Conservation (phyloP, 768 basidiomycete species). For the Coprinopsis strossmayeri region DNA sequence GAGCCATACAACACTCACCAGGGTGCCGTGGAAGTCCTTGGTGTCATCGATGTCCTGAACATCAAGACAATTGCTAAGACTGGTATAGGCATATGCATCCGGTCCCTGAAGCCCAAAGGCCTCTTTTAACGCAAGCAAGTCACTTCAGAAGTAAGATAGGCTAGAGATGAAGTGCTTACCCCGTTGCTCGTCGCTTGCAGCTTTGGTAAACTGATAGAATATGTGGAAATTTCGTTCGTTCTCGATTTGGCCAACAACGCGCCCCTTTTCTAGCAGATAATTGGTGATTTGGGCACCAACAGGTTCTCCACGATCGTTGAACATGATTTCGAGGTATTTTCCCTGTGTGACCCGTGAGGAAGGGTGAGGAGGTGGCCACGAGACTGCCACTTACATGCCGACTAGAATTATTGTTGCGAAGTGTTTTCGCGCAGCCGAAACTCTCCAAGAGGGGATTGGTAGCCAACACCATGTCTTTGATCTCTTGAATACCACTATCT, state of each 20-base stretch:
- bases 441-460: constrained; percentile 97
- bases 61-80: constrained; percentile 84
- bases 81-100: constrained; percentile 92
- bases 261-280: constrained; percentile 94
- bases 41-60: constrained; percentile 89
- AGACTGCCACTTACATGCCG: constrained; percentile 68
- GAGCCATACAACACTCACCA: constrained; percentile 58
- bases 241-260: constrained; percentile 94
- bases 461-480: constrained; percentile 99
- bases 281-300: constrained; percentile 98
- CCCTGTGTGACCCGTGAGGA: constrained; percentile 46
- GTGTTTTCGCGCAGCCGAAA: constrained; percentile 98
- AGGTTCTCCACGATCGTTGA: constrained; percentile 87
- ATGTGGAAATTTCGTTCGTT: constrained; percentile 98
- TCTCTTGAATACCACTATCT: constrained; percentile 90
- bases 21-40: constrained; percentile 81
- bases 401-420: constrained; percentile 98
- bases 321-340: constrained; percentile 99
- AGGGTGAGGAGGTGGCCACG: not conserved
- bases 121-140: constrained; percentile 43
- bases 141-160: constrained; percentile 1
- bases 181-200: constrained; percentile 81
- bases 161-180: constrained; percentile 40
- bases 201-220: constrained; percentile 99
- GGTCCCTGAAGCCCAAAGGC: constrained; percentile 93